These are phyloP conservation scores for Trichoderma brevicompactum DNA, from an alignment of 2,329 filamentous ascomycete species.

Conservation along the genomic window DNA sequence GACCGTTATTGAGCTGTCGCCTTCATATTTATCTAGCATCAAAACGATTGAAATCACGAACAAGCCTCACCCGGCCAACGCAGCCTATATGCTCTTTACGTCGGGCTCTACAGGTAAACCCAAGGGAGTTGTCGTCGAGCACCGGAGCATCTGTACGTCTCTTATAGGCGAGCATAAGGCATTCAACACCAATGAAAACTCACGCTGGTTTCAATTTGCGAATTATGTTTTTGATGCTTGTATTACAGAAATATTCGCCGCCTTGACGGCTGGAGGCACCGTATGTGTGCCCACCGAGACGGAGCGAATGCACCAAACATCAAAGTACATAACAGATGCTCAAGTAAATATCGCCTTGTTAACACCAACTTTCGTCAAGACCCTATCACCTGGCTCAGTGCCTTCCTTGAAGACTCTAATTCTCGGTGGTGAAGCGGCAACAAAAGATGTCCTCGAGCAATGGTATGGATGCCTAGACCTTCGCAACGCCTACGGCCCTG, in stretches of 20 bases:
- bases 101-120: conserved; percentile 19
- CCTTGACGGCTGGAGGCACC: neutral
- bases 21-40: neutral
- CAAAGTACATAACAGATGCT: conserved; percentile 13
- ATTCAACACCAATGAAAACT: conserved; percentile 3
- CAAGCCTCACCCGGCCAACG: neutral
- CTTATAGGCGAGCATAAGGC: neutral
- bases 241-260: conserved; percentile 25
- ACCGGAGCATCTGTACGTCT: conserved; percentile 12
- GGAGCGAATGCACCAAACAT: neutral
- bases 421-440: conserved; percentile 35
- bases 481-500: conserved; percentile 33
- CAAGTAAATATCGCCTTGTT: conserved; percentile 28
- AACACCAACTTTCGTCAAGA: conserved; percentile 28
- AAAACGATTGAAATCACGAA: neutral
- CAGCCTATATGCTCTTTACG: conserved; percentile 19
- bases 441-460: conserved; percentile 36
- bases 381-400: conserved; percentile 4
- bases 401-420: conserved; percentile 28
- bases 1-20: neutral
- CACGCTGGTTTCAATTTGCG: conserved; percentile 28
- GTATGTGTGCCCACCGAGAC: conserved; percentile 22
- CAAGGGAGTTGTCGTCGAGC: conserved; percentile 17
- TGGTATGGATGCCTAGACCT: conserved; percentile 31
- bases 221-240: conserved; percentile 26